A percentile compares a stretch with the other conserved stretches of the same genome.
Conservation (phyloP, 1,284 basidiomycete species). For the Ganoderma boninense region DNA sequence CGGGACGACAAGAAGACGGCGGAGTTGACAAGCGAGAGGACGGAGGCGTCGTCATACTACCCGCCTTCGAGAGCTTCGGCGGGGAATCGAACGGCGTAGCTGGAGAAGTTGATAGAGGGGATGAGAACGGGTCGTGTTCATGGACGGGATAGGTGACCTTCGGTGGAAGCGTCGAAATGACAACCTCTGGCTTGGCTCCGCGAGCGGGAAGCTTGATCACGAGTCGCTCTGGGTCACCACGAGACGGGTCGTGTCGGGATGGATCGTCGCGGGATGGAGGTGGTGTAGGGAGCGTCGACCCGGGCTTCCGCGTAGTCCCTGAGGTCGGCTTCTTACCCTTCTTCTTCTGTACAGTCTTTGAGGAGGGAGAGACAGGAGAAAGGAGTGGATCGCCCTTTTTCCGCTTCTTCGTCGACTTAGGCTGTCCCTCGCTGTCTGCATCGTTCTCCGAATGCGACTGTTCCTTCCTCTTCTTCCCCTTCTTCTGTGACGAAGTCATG, state of each 20-base stretch:
- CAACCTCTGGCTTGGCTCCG: conserved; percentile 25
- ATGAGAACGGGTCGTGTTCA: conserved; percentile 9
- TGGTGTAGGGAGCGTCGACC: conserved; percentile 21
- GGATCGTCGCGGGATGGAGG: conserved; percentile 23
- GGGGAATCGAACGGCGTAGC: conserved; percentile 13
- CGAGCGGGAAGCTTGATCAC: conserved; percentile 34
- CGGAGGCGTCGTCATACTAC: not conserved
- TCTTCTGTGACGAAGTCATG: conserved; percentile 21
- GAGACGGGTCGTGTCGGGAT: conserved; percentile 2
- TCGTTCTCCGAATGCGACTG: conserved; percentile 18
- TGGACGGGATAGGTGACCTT: not conserved
- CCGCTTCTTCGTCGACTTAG: conserved; percentile 30
- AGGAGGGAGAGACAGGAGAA: conserved; percentile 28
- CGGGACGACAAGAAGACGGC: not conserved
- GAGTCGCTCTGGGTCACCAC: conserved; percentile 24
- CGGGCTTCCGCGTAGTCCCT: conserved; percentile 14
- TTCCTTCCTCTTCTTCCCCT: conserved; percentile 37
- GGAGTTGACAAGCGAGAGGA: conserved; percentile 23
- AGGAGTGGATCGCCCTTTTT: conserved; percentile 26
- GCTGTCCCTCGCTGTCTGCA: not conserved
- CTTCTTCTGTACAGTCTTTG: conserved; percentile 17
- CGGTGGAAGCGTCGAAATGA: conserved; percentile 22
- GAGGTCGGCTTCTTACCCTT: conserved; percentile 7
- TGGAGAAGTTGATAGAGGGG: conserved; percentile 24
- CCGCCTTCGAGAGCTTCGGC: conserved; percentile 1